Base-by-base conservation (phyloP, 805 yeast genomes). In the Groenewaldozyma salmanticensis region DNA sequence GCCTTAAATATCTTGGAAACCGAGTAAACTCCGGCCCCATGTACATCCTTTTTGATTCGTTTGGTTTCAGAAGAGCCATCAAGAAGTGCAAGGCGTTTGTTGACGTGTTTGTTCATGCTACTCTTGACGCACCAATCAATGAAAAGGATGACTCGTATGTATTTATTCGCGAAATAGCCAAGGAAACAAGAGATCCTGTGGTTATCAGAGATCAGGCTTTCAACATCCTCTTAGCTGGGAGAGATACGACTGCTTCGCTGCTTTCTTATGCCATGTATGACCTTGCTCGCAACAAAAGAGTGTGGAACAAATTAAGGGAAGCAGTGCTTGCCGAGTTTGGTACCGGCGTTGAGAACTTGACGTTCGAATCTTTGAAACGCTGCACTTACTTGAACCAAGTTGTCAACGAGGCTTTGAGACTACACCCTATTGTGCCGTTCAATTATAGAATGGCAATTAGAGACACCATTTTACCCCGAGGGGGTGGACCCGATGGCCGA, bases 181-280 rank as follows among this genome's bases (percentile, higher is more conserved):
- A 67, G 53, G 69, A 70, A 52, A 70, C 75, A 13, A 61, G 67
- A 42, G 68, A 73, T 49, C 71, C 72, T 17, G 55, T 45, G 39
- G 62, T 64, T 15, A 66, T 72, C 44, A 61, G 76, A 38, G 74
- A 70, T 52, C 77, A 73, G 55, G 60, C 70, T 32, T 59, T 72
- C 53, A 72, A 70, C 51, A 66, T 73, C 42, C 60, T 72, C 42
- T 54, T 72, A 18, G 78, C 78, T 15, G 77, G 76, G 22, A 63
- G 78, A 50, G 77, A 73, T 50, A 72, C 77, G 35, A 72, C 78
- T 11, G 77, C 77, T 6, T 67, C 71, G 3, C 57, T 70, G 27
- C 62, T 72, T 42, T 64, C 73, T n/a, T 70, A 65, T 52, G 52
- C 65, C 18, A 58, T 71, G 37, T 69, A 57, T 47, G 70, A 70